Evolutionary conservation across 257 asterid genomes (phyloP), one percentile per base, ranked within the genome.

Genomic region (Fraxinus anomala): DNA sequence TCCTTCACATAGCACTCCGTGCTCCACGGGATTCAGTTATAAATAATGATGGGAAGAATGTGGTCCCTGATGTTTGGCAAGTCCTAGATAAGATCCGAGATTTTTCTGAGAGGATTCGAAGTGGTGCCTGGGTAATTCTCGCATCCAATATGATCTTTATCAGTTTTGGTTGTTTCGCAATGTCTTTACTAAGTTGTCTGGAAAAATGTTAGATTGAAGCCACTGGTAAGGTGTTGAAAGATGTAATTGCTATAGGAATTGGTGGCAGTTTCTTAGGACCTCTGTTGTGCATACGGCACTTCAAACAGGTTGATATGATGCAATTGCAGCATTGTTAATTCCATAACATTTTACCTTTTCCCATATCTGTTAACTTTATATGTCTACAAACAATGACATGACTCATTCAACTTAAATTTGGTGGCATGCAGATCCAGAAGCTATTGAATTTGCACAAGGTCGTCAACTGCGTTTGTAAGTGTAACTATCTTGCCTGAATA

Each of bases 201-300:
- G 36, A 51, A 47, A 76, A 3, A 74, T 80, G 81, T 65, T 85
- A 93, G 99, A 89, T 93, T 79, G 99, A 98, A 87, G 98, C 90
- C 82, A 92, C 99, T 42, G 99, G 99, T 80, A 93, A 96, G 84
- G 89, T 69, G 54, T 81, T 96, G 91, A 91, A 86, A 92, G 94
- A 92, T 88, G 99, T 92, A 81, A 77, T 96, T 82, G 92, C 98
- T 31, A 80, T 96, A 80, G 99, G 99, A 76, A 96, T 96, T 80
- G 99, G 99, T 76, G 99, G 99, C 83, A 96, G 99, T 86, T 96
- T 93, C 83, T 87, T 96, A 70, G 99, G 99, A 54, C 99, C 99
- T 54, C 91, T 96, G 63, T 96, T 87, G 99, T 93, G 80, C 98
- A 96, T 88, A 89, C 99, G 68, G 97, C 99, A 68, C 98, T 96